Percentiles rank a stretch among this genome's conserved stretches.
phyloP scores from a whole-genome alignment of 129 eudicot genomes.

The Artemisia annua region DNA sequence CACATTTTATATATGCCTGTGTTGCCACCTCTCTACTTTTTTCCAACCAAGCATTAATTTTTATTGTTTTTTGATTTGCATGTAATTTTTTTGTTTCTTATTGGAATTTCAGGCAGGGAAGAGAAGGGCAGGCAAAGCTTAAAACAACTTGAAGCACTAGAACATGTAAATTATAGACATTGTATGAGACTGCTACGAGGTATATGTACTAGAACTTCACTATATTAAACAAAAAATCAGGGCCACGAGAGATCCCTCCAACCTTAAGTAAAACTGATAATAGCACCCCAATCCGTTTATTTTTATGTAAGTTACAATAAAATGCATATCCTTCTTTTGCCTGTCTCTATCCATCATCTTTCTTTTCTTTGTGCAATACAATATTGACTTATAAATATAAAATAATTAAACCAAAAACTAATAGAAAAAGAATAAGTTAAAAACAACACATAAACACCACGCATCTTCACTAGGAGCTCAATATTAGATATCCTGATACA shows the following conservation, averaged over 20 bases:
- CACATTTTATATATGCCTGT: conserved; percentile 29
- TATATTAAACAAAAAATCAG: too few species aligned
- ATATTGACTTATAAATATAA: conserved; percentile 32
- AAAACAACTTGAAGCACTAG: conserved; percentile 16
- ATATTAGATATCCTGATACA: conserved; percentile 30
- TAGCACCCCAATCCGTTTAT: conserved; percentile 30
- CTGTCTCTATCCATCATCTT: conserved; percentile 22
- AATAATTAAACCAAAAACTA: conserved; percentile 15
- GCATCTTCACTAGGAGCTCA: conserved; percentile 27
- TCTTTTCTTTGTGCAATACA: conserved; percentile 24
- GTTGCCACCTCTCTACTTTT: conserved; percentile 23
- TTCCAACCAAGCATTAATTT: neutral
- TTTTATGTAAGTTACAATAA: conserved; percentile 34
- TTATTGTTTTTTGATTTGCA: too few species aligned
- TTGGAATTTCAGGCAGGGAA: conserved; percentile 63
- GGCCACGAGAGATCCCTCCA: too few species aligned
- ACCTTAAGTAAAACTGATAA: neutral
- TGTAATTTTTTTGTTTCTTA: neutral
- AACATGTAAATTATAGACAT: too few species aligned
- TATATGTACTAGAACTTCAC: too few species aligned
- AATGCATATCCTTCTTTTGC: conserved; percentile 25
- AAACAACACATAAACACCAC: conserved; percentile 10
- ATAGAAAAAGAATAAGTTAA: conserved; percentile 23
- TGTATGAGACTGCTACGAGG: too few species aligned
- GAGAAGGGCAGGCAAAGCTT: conserved; percentile 70